Evolutionary conservation across 2,329 filamentous ascomycete genomes (phyloP).

Genomic region (Ceratocystis lukuohia): DNA sequence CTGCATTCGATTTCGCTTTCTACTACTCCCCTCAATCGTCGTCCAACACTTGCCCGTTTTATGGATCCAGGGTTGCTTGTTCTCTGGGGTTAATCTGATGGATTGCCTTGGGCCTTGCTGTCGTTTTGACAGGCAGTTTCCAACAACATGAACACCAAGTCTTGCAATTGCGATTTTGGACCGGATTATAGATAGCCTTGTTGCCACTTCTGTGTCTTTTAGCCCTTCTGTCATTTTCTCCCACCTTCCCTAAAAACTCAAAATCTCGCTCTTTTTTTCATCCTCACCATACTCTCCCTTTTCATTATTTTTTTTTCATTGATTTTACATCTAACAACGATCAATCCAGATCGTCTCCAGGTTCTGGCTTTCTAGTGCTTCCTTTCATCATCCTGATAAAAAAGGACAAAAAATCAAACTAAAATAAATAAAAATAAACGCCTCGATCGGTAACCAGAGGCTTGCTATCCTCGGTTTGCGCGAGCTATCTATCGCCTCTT

Average conservation of each 20-base stretch:
- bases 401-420: not conserved
- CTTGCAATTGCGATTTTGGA: not conserved
- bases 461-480: not conserved
- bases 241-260: not conserved
- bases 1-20: not conserved
- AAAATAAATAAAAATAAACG: not conserved
- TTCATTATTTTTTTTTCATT: not conserved
- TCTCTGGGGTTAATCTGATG: not conserved
- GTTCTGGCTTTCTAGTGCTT: not conserved
- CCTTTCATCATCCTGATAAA: not conserved
- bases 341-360: constrained; percentile 1
- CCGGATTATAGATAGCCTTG: not conserved
- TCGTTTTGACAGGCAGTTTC: not conserved
- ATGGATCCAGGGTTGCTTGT: not conserved
- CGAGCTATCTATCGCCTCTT: constrained; percentile 1
- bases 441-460: not conserved
- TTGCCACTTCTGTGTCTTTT: not conserved
- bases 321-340: not conserved
- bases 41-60: not conserved
- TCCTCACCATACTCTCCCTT: not conserved
- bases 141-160: not conserved
- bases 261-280: not conserved
- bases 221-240: not conserved
- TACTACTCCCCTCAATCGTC: not conserved
- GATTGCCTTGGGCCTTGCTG: not conserved